Evolutionary conservation across 2,329 filamentous ascomycete species (phyloP).

Genomic region (Diaporthe vaccinii): DNA sequence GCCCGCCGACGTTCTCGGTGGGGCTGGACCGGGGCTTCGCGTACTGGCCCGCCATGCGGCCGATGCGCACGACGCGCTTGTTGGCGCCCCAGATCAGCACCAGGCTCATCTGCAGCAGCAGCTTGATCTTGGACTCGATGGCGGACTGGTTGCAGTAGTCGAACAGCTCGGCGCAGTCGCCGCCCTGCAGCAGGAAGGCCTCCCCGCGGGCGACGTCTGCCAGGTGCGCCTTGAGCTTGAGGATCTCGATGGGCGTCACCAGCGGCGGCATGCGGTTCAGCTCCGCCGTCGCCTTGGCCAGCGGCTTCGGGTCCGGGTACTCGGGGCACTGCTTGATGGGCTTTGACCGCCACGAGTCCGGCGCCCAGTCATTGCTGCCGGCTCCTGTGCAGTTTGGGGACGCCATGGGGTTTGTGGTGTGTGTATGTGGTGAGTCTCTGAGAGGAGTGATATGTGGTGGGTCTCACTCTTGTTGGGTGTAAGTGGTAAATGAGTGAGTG

Average conservation of each 20-base stretch:
- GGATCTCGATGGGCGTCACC: constrained; percentile 85
- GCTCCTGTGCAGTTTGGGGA: constrained; percentile 31
- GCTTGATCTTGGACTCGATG: constrained; percentile 97
- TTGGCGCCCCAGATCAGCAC: constrained; percentile 90
- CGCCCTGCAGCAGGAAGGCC: constrained; percentile 94
- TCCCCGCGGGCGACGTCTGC: constrained; percentile 90
- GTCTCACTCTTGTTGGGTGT: background rate
- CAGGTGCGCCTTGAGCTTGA: constrained; percentile 81
- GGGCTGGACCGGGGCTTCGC: constrained; percentile 94
- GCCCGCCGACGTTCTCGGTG: constrained; percentile 81
- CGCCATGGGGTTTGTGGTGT: constrained; percentile 20
- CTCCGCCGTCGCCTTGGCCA: constrained; percentile 73
- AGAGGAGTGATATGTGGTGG: constrained; percentile 26
- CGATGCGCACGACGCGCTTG: constrained; percentile 91
- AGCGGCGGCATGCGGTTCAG: constrained; percentile 80
- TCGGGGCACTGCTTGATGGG: constrained; percentile 83
- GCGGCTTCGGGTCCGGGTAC: constrained; percentile 73
- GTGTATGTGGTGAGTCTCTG: background rate
- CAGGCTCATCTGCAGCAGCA: constrained; percentile 96
- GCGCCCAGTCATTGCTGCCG: constrained; percentile 62
- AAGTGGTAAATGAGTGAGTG: constrained; percentile 27
- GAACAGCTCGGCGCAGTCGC: constrained; percentile 97
- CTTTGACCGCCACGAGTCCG: constrained; percentile 80
- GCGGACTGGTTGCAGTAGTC: constrained; percentile 92
- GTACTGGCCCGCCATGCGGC: constrained; percentile 96